These are phyloP conservation scores for Radiomyces spectabilis DNA, from an alignment of 192 early-diverging fungal genomes.

Conservation along the genomic window DNA sequence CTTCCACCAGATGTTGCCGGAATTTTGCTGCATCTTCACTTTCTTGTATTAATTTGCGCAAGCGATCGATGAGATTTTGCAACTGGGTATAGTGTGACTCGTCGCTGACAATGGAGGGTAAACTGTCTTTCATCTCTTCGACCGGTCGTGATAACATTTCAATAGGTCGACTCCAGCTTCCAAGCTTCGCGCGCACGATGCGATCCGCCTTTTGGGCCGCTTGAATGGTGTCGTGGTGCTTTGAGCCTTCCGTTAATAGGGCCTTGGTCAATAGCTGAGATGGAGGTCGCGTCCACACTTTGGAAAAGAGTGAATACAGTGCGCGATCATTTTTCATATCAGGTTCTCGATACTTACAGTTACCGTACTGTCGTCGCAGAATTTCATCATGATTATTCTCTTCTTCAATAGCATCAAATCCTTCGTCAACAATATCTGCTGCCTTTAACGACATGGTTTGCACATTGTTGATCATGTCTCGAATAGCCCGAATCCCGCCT, in stretches of 20 bases:
- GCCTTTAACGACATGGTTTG: conserved; percentile 42
- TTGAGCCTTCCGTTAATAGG: conserved; percentile 44
- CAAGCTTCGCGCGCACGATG: conserved; percentile 49
- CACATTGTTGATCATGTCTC: conserved; percentile 59
- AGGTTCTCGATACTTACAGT: conserved; percentile 5
- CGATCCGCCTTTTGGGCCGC: conserved; percentile 51
- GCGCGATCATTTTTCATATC: background rate
- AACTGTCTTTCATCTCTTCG: conserved; percentile 2
- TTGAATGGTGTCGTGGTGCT: conserved; percentile 46
- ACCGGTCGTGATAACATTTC: conserved; percentile 35
- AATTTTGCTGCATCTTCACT: conserved; percentile 10
- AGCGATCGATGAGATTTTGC: conserved; percentile 3
- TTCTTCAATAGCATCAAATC: conserved; percentile 55
- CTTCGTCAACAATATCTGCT: conserved; percentile 55
- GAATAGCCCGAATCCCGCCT: conserved; percentile 58
- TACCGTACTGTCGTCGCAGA: conserved; percentile 44
- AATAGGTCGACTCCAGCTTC: conserved; percentile 49
- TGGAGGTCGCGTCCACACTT: conserved; percentile 49
- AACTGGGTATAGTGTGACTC: background rate
- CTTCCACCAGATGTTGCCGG: conserved; percentile 36
- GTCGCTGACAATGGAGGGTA: conserved; percentile 4
- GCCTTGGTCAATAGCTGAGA: conserved; percentile 46
- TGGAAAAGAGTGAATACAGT: background rate
- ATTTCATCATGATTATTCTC: conserved; percentile 68
- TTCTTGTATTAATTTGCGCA: conserved; percentile 6